These are phyloP conservation scores for Gossypium mustelinum DNA, from an alignment of 345 rosid species.

Conservation along the genomic window DNA sequence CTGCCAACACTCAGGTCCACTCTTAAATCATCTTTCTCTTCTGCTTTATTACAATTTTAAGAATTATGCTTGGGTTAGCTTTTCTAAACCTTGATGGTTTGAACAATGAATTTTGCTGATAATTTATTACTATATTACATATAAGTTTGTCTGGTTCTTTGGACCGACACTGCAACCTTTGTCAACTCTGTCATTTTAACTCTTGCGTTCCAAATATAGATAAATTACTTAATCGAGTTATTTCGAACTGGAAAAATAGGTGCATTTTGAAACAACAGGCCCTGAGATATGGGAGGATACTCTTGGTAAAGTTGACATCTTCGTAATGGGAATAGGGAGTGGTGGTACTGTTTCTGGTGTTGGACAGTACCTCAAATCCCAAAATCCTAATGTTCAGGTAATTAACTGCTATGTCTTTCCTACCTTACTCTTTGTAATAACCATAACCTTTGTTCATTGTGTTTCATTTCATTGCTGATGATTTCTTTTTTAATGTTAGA, in stretches of 20 bases:
- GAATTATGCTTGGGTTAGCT: neutral
- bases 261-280: slow-evolving; percentile 89
- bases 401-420: neutral
- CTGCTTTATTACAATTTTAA: neutral
- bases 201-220: neutral
- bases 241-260: slow-evolving; percentile 33
- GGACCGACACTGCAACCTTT: neutral
- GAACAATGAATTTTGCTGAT: neutral
- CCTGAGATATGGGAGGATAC: slow-evolving; percentile 99
- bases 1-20: slow-evolving; percentile 72
- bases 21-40: neutral
- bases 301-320: slow-evolving; percentile 80
- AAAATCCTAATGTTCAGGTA: slow-evolving; percentile 93
- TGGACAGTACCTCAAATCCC: slow-evolving; percentile 85
- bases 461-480: slow-evolving; percentile 6
- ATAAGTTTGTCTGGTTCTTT: neutral
- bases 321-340: slow-evolving; percentile 96
- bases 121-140: neutral
- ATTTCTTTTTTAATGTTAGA: slow-evolving; percentile 33
- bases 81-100: neutral
- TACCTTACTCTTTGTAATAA: neutral
- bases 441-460: neutral
- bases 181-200: neutral
- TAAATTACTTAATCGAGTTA: neutral
- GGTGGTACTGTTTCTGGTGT: slow-evolving; percentile 98